Base-by-base conservation (phyloP, 73 alveolate genomes). In the Paramecium caudatum region DNA sequence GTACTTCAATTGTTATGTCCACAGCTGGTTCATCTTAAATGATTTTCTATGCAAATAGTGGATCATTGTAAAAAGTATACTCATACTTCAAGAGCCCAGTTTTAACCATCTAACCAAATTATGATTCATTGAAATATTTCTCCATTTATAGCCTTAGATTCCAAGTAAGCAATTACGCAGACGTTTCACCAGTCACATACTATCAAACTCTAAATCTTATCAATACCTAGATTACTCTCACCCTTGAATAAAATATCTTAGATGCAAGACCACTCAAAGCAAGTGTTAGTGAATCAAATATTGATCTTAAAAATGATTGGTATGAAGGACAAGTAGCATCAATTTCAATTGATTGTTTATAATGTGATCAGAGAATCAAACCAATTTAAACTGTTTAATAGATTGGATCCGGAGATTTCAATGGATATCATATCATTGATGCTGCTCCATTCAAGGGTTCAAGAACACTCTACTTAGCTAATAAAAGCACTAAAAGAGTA, bases 11-110 rank as follows among this genome's bases (percentile, higher is more conserved):
- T 74, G 12, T 37, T 19, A 12, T 74, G 62, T 36, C 88, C 19
- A 27, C 88, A 0, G 62, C 88, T 1, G 88, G 88, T 21, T 21
- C 43, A 41, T 5, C 4, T 41, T 6, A 74, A 13, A 74, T 74
- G 88, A 27, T 74, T 16, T 37, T 74, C 47, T 74, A 74, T 45
- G 69, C 43, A 1, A 74, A 74, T 12, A 74, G 47, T 74, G 88
- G 88, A 19, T 21, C 65, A 6, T 19, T 45, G 15, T 45, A 74
- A 12, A 74, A 43, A 41, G 68, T 74, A 4, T 74, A 41, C 21
- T 74, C 88, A 12, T 74, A 41, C 43, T 74, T 74, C 43, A 39
- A 74, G 4, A 34, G 43, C 5, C 88, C 88, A 0, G 41, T 74
- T 17, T 34, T 74, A 41, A 43, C 39, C 17, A 45, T 74, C 7